These are phyloP conservation scores for Linderniella brevidens DNA, from an alignment of 257 asterid genomes.

Conservation along the genomic window DNA sequence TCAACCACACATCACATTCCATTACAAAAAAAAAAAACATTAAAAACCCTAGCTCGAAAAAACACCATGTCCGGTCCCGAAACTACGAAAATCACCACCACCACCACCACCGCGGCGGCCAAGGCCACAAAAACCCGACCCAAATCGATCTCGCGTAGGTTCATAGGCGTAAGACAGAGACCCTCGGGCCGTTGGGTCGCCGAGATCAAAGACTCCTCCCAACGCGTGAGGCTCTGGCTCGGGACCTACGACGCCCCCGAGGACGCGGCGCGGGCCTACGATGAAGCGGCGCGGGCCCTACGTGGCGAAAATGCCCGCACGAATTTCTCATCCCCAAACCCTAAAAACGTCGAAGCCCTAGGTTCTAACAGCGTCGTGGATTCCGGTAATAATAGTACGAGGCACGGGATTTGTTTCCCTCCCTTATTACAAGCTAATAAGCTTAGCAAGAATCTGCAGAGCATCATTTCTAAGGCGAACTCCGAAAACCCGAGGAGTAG, in stretches of 20 bases:
- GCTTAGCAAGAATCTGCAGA: slow-evolving; percentile 65
- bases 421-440: slow-evolving; percentile 49
- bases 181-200: slow-evolving; percentile 95
- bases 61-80: slow-evolving; percentile 18
- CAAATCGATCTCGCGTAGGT: slow-evolving; percentile 23
- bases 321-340: slow-evolving; percentile 26
- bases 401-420: slow-evolving; percentile 50
- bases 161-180: slow-evolving; percentile 67
- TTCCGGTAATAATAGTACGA: slow-evolving; percentile 8
- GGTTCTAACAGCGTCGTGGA: too few relatives aligned
- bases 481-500: slow-evolving; percentile 53
- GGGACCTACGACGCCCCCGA: slow-evolving; percentile 86
- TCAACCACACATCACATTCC: too few relatives aligned
- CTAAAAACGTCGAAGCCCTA: too few relatives aligned
- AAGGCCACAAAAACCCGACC: too few relatives aligned
- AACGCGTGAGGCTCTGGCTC: slow-evolving; percentile 64
- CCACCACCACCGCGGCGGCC: too few relatives aligned
- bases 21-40: slow-evolving; percentile 1
- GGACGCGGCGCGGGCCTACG: slow-evolving; percentile 82
- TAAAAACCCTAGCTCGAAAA: too few relatives aligned
- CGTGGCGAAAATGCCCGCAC: slow-evolving; percentile 84
- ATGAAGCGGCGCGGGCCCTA: slow-evolving; percentile 77
- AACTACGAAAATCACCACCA: slow-evolving; percentile 16
- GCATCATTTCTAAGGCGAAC: slow-evolving; percentile 72
- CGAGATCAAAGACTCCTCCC: slow-evolving; percentile 82